phyloP scores from a whole-genome alignment of 148 eudicot genomes.

The Limonium bicolor region DNA sequence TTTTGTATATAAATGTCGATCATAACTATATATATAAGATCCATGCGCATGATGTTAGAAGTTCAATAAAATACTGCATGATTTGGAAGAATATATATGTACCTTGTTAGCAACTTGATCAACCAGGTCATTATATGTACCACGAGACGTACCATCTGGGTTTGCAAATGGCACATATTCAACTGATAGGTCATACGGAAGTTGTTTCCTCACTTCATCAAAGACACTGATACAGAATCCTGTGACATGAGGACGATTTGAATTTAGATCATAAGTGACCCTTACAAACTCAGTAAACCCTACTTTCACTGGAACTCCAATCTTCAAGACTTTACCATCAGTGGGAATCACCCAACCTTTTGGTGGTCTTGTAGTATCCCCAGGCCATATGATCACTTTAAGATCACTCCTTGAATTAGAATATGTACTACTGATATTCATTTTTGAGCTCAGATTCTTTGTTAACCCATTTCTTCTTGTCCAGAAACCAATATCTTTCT shows the following conservation, averaged over 20 bases:
- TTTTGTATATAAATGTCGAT: neutral
- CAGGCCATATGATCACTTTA: constrained; percentile 31
- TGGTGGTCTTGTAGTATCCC: constrained; percentile 14
- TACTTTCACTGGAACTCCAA: neutral
- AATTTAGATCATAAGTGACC: neutral
- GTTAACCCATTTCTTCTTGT: neutral
- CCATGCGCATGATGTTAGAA: too few relatives aligned
- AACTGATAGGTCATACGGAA: neutral
- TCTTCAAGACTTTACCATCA: constrained; percentile 5
- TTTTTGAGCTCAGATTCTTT: neutral
- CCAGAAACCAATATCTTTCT: constrained; percentile 6
- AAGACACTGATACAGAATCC: constrained; percentile 1
- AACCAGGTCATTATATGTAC: neutral
- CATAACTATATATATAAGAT: neutral
- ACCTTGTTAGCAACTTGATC: neutral
- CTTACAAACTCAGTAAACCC: constrained; percentile 6
- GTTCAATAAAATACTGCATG: too few relatives aligned
- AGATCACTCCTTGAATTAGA: constrained; percentile 6
- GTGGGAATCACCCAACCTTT: constrained; percentile 21
- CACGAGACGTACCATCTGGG: too few relatives aligned
- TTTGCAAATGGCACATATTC: neutral
- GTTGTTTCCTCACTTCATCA: neutral
- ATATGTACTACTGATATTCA: neutral
- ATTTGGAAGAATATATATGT: too few relatives aligned
- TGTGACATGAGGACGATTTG: neutral